These are phyloP conservation scores for Tricholoma saponaceum DNA, from an alignment of 768 basidiomycete species.

Conservation along the genomic window DNA sequence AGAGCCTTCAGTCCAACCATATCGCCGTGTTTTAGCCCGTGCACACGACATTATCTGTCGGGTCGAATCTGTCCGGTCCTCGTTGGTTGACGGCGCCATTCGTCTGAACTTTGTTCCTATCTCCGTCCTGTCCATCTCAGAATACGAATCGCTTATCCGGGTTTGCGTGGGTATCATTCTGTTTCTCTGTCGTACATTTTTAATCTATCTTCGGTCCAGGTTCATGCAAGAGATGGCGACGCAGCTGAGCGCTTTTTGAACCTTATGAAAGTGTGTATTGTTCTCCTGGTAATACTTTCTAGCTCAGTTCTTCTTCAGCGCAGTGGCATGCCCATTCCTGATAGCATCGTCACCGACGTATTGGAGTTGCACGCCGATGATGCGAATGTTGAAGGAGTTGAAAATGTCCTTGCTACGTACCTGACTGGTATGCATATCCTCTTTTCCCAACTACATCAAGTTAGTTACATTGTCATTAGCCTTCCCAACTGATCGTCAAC, in stretches of 20 bases:
- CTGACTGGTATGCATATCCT: conserved; percentile 34
- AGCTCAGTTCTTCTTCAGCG: conserved; percentile 27
- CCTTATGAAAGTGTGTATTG: conserved; percentile 47
- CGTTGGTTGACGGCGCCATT: conserved; percentile 9
- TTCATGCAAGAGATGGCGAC: conserved; percentile 39
- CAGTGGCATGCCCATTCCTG: conserved; percentile 36
- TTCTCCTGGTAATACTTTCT: neutral
- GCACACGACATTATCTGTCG: conserved; percentile 32
- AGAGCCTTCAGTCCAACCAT: conserved; percentile 14
- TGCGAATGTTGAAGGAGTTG: conserved; percentile 42
- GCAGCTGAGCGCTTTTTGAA: conserved; percentile 48
- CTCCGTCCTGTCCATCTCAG: conserved; percentile 42
- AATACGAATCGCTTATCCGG: conserved; percentile 55
- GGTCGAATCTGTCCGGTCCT: conserved; percentile 24
- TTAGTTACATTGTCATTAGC: conserved; percentile 16
- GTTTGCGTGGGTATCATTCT: conserved; percentile 35
- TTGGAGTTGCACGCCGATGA: conserved; percentile 44
- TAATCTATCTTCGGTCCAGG: conserved; percentile 27
- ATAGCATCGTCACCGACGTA: conserved; percentile 40
- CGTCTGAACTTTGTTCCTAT: conserved; percentile 32
- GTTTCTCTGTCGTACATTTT: neutral
- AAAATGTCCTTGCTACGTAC: conserved; percentile 39
- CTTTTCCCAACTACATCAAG: neutral
- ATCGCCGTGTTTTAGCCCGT: conserved; percentile 31
- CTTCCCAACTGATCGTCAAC: conserved; percentile 49